Percentiles rank a stretch among this genome's conserved stretches.
Evolutionary conservation across 1,284 basidiomycete species (phyloP).

Genomic region (Apiotrichum akiyoshidainum): DNA sequence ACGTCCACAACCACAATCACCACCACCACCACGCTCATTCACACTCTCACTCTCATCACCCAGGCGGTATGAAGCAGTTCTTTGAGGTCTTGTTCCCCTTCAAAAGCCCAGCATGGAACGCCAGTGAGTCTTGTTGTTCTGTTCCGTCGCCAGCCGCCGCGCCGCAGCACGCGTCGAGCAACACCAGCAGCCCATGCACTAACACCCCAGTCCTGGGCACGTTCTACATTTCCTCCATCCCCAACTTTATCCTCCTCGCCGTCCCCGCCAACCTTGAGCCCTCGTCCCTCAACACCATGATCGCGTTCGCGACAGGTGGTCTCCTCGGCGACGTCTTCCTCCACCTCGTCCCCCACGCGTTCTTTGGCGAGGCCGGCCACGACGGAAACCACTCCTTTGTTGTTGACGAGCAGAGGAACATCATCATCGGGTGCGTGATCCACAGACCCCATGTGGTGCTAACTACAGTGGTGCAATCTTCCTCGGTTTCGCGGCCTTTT

Average conservation of each 20-base stretch:
- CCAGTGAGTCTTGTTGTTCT: slow-evolving; percentile 53
- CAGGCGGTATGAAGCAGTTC: slow-evolving; percentile 52
- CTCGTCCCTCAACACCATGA: slow-evolving; percentile 84
- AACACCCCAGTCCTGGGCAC: slow-evolving; percentile 65
- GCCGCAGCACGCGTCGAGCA: neutral
- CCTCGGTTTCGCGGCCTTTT: slow-evolving; percentile 77
- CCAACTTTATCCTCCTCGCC: slow-evolving; percentile 86
- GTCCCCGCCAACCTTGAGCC: slow-evolving; percentile 79
- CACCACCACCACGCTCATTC: slow-evolving; percentile 1
- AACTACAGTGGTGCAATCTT: slow-evolving; percentile 68
- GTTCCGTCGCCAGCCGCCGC: neutral
- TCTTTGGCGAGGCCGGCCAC: slow-evolving; percentile 78
- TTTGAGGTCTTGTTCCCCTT: slow-evolving; percentile 79
- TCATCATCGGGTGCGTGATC: slow-evolving; percentile 64
- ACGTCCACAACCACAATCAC: neutral
- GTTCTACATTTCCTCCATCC: slow-evolving; percentile 88
- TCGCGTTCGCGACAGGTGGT: slow-evolving; percentile 64
- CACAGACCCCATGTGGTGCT: slow-evolving; percentile 5
- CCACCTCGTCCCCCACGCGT: slow-evolving; percentile 81
- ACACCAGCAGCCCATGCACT: neutral
- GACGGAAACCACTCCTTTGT: slow-evolving; percentile 61
- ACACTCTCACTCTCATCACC: neutral
- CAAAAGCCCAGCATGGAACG: slow-evolving; percentile 74
- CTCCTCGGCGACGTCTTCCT: slow-evolving; percentile 85
- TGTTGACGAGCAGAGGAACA: slow-evolving; percentile 84